Conservation (phyloP, 106 monocot genomes). For the Narthecium ossifragum region DNA sequence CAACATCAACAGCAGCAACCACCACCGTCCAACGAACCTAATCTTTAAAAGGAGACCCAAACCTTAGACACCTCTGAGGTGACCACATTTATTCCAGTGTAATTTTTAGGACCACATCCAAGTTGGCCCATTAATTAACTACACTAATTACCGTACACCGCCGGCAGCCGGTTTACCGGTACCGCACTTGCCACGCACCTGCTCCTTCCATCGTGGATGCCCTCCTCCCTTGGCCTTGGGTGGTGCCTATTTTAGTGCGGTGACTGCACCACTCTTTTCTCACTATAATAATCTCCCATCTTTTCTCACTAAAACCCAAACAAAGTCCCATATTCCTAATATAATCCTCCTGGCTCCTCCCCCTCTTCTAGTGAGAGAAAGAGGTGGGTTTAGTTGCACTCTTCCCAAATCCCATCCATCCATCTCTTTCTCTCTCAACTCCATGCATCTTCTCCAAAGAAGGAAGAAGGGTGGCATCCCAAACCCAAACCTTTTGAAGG, state of each 20-base stretch:
- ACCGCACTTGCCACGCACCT: slow-evolving; percentile 6
- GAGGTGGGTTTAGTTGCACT: slow-evolving; percentile 10
- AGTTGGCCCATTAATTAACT: no score
- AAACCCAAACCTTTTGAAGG: slow-evolving; percentile 13
- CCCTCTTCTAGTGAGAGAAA: slow-evolving; percentile 6
- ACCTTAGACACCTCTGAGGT: not conserved
- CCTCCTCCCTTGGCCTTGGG: not conserved
- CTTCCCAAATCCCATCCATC: slow-evolving; percentile 2
- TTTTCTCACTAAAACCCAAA: not conserved
- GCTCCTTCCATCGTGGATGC: not conserved
- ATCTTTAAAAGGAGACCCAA: not conserved
- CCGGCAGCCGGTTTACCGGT: slow-evolving; percentile 6
- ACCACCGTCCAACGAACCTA: no score
- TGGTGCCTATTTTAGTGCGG: no score
- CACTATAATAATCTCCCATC: not conserved
- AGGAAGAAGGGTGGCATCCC: slow-evolving; percentile 17
- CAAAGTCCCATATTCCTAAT: slow-evolving; percentile 3
- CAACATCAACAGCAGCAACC: no score
- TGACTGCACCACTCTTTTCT: not conserved
- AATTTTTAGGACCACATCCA: no score
- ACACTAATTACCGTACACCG: not conserved
- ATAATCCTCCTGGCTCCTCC: slow-evolving; percentile 14
- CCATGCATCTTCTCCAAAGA: slow-evolving; percentile 22
- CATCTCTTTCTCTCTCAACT: not conserved
- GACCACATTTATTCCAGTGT: no score